Conservation (phyloP, 306 rosid species). For the Abrus precatorius region DNA sequence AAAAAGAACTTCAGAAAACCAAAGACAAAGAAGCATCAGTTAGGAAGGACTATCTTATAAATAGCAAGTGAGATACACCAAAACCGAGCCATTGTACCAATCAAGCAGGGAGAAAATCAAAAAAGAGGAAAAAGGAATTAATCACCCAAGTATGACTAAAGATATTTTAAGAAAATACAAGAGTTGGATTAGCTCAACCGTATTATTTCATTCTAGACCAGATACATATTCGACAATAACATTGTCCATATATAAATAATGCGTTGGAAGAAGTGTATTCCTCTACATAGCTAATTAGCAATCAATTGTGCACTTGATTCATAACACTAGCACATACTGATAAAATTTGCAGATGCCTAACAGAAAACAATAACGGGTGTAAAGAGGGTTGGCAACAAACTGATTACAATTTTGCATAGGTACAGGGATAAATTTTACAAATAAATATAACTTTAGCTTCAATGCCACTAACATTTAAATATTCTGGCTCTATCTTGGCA, state of each 20-base stretch:
- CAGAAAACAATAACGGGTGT: background rate
- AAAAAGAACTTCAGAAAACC: background rate
- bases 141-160: background rate
- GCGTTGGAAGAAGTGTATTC: background rate
- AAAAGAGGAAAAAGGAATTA: background rate
- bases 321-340: background rate
- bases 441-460: background rate
- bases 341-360: constrained; percentile 11
- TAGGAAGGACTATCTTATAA: background rate
- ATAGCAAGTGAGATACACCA: background rate
- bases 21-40: background rate
- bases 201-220: constrained; percentile 19
- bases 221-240: background rate
- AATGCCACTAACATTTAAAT: background rate
- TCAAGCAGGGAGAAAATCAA: background rate
- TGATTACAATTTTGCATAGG: background rate
- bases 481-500: background rate
- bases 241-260: constrained; percentile 1
- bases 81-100: constrained; percentile 5
- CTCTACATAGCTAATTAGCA: background rate
- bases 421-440: background rate
- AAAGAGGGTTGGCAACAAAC: background rate
- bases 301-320: constrained; percentile 8
- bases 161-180: constrained; percentile 24
- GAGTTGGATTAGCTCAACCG: constrained; percentile 9